These are phyloP conservation scores for Chlorencoelia australis DNA, from an alignment of 2,329 filamentous ascomycete genomes.

Conservation along the genomic window DNA sequence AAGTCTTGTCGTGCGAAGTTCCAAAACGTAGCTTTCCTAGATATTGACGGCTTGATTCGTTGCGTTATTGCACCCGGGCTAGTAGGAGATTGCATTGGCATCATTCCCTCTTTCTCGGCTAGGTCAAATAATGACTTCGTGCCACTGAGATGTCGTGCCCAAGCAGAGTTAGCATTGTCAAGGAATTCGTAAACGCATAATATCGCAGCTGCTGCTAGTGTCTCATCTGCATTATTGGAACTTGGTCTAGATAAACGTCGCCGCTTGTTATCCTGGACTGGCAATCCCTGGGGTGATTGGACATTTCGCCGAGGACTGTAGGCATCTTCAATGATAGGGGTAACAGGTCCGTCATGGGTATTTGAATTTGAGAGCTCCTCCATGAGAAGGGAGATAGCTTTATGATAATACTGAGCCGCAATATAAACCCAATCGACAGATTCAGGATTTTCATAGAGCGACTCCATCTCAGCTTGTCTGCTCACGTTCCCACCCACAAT, in stretches of 20 bases:
- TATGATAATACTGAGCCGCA: conserved; percentile 50
- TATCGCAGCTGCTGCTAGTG: conserved; percentile 55
- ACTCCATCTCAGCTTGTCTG: conserved; percentile 41
- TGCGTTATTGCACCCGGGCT: conserved; percentile 23
- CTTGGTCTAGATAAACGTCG: conserved; percentile 33
- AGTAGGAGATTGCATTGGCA: conserved; percentile 32
- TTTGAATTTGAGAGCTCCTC: conserved; percentile 27
- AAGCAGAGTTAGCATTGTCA: conserved; percentile 52
- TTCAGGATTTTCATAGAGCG: conserved; percentile 35
- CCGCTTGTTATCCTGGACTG: conserved; percentile 27
- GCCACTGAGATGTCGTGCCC: conserved; percentile 54
- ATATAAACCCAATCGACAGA: conserved; percentile 48
- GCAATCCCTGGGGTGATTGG: conserved; percentile 16
- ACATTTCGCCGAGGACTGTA: conserved; percentile 18
- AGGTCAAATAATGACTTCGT: conserved; percentile 52
- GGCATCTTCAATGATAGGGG: conserved; percentile 26
- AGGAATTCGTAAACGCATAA: conserved; percentile 59
- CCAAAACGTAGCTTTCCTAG: conserved; percentile 52
- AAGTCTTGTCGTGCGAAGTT: conserved; percentile 58
- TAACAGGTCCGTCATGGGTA: conserved; percentile 16
- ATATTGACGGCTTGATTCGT: conserved; percentile 37
- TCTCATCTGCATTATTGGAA: conserved; percentile 41
- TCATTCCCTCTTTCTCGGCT: conserved; percentile 38
- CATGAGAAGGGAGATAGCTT: conserved; percentile 41
- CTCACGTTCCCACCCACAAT: conserved; percentile 37